Conservation (phyloP, 495 filamentous ascomycete genomes). For the Aspergillus biplanus region DNA sequence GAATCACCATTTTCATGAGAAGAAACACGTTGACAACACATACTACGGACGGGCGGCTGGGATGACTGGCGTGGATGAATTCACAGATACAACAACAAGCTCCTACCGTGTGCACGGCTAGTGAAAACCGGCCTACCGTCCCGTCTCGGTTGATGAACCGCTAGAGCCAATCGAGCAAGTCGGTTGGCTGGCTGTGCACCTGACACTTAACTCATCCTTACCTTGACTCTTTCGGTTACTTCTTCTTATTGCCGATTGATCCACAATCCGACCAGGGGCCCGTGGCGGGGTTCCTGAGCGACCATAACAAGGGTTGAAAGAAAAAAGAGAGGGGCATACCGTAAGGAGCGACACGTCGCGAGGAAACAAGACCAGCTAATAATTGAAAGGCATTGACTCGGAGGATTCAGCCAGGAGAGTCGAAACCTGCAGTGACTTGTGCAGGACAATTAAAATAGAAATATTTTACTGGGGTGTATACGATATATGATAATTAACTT, state of each 20-base stretch:
- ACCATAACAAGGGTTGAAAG: neutral
- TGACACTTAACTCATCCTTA: slow-evolving; percentile 1
- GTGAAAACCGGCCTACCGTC: neutral
- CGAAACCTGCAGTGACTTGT: neutral
- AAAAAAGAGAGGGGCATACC: neutral
- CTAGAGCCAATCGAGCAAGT: neutral
- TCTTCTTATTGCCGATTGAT: neutral
- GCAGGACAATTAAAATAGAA: neutral
- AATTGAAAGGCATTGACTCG: neutral
- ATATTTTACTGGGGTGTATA: neutral
- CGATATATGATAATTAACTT: too few relatives aligned
- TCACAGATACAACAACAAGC: neutral
- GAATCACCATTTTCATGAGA: neutral
- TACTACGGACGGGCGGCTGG: neutral
- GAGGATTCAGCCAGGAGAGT: neutral
- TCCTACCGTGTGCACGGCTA: neutral
- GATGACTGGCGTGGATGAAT: neutral
- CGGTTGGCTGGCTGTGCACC: neutral
- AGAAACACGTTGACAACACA: neutral
- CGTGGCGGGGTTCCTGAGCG: neutral
- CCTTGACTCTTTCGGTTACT: neutral
- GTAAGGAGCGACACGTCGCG: neutral
- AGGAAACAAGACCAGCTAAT: neutral
- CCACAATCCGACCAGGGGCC: neutral
- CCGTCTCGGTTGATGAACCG: neutral